Evolutionary conservation across 2,329 filamentous ascomycete genomes (phyloP).

Genomic region (Epicoccum sorghinum): DNA sequence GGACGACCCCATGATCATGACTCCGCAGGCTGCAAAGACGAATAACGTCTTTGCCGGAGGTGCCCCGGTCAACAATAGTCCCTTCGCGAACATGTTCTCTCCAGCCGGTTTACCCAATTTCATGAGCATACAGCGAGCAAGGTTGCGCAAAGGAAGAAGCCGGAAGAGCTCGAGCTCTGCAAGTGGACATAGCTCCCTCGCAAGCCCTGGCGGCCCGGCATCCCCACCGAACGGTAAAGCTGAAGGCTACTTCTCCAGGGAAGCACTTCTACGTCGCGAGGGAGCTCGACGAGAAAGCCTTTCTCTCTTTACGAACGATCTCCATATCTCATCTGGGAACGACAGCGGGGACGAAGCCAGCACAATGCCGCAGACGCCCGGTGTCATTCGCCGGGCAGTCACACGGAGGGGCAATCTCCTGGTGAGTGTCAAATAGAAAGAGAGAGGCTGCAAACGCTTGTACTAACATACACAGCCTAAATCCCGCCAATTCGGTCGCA

Average conservation of each 20-base stretch:
- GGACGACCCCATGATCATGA: slow-evolving; percentile 77
- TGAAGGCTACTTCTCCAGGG: slow-evolving; percentile 61
- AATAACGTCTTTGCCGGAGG: slow-evolving; percentile 52
- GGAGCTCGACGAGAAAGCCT: slow-evolving; percentile 81
- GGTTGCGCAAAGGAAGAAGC: slow-evolving; percentile 63
- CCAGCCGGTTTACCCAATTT: slow-evolving; percentile 73
- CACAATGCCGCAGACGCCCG: slow-evolving; percentile 61
- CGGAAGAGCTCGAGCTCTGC: slow-evolving; percentile 72
- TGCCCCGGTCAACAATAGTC: slow-evolving; percentile 55
- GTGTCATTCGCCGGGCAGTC: slow-evolving; percentile 81
- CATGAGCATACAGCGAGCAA: slow-evolving; percentile 74
- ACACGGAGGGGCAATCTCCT: slow-evolving; percentile 87
- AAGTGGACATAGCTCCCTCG: slow-evolving; percentile 72
- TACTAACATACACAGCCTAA: slow-evolving; percentile 70
- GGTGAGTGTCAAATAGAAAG: slow-evolving; percentile 57
- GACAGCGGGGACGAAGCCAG: slow-evolving; percentile 76
- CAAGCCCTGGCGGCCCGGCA: slow-evolving; percentile 71
- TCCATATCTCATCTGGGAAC: slow-evolving; percentile 79
- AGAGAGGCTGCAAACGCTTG: neutral
- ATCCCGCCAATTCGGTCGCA: slow-evolving; percentile 92
- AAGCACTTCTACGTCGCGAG: slow-evolving; percentile 55
- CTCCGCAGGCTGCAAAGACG: slow-evolving; percentile 74
- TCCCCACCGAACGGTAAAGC: slow-evolving; percentile 72
- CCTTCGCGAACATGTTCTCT: slow-evolving; percentile 70
- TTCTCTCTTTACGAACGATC: slow-evolving; percentile 85